These are phyloP conservation scores for Nicotiana tomentosiformis DNA, from an alignment of 257 asterid genomes.

Conservation along the genomic window DNA sequence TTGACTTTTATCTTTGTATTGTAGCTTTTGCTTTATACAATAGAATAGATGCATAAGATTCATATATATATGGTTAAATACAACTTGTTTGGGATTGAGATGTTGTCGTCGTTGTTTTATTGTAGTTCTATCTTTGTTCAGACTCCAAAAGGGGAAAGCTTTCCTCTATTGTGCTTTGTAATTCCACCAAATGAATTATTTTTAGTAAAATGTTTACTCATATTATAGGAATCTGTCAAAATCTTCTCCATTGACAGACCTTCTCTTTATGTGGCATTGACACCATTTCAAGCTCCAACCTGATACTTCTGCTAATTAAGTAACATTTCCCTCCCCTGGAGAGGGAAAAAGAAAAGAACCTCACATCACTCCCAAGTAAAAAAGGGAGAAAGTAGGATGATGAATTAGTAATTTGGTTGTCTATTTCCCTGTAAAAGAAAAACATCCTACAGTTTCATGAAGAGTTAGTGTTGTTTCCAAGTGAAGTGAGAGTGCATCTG, in stretches of 20 bases:
- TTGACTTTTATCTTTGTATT: neutral
- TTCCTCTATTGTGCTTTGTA: neutral
- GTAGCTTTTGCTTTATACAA: too few species aligned
- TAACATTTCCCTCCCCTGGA: neutral
- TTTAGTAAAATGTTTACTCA: neutral
- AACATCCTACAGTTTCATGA: neutral
- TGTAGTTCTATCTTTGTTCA: neutral
- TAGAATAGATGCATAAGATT: neutral
- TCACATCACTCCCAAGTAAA: neutral
- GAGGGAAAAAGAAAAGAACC: neutral
- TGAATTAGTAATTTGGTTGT: neutral
- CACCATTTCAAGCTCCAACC: neutral
- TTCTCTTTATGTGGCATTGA: neutral
- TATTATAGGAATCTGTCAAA: neutral
- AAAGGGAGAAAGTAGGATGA: neutral
- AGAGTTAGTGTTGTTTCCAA: neutral
- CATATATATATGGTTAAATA: neutral
- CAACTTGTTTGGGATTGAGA: neutral
- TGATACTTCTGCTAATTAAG: neutral
- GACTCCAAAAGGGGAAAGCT: neutral
- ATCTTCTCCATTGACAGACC: neutral
- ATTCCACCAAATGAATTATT: neutral
- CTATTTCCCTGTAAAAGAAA: neutral
- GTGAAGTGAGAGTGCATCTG: neutral
- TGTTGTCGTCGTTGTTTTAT: neutral